Percentiles rank a stretch among this genome's conserved stretches.
Conservation (phyloP, 2,329 filamentous ascomycete genomes). For the Teratosphaeria zuluensis region DNA sequence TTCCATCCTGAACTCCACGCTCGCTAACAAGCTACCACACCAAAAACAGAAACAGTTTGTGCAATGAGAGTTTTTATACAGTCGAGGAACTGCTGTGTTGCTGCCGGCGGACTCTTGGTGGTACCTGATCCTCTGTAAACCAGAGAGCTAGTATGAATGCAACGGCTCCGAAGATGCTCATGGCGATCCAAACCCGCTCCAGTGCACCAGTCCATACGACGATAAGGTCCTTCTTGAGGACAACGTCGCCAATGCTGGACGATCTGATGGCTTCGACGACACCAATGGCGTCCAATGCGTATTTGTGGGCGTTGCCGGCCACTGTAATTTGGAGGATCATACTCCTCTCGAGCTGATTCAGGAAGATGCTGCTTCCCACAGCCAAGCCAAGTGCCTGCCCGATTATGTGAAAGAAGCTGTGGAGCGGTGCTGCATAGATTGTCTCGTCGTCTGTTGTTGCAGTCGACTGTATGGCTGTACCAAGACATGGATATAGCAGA, state of each 20-base stretch:
- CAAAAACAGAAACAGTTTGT: background rate
- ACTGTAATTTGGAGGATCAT: background rate
- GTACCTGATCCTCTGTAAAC: background rate
- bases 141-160: background rate
- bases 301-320: background rate
- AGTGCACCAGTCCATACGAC: background rate
- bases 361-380: constrained; percentile 58
- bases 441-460: constrained; percentile 40
- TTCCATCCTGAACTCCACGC: background rate
- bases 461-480: constrained; percentile 51
- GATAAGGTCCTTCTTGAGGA: background rate
- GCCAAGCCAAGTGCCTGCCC: constrained; percentile 59
- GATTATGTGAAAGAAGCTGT: constrained; percentile 56
- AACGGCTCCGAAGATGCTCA: background rate
- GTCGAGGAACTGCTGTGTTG: background rate
- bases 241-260: background rate
- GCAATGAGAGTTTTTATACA: background rate
- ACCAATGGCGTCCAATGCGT: background rate
- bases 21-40: background rate
- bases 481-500: constrained; percentile 51
- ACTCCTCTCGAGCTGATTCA: constrained; percentile 32
- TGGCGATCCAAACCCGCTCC: background rate
- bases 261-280: background rate
- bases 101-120: background rate
- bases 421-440: constrained; percentile 47